Evolutionary conservation across 306 rosid species (phyloP).

Genomic region (Hippophae tibetana): DNA sequence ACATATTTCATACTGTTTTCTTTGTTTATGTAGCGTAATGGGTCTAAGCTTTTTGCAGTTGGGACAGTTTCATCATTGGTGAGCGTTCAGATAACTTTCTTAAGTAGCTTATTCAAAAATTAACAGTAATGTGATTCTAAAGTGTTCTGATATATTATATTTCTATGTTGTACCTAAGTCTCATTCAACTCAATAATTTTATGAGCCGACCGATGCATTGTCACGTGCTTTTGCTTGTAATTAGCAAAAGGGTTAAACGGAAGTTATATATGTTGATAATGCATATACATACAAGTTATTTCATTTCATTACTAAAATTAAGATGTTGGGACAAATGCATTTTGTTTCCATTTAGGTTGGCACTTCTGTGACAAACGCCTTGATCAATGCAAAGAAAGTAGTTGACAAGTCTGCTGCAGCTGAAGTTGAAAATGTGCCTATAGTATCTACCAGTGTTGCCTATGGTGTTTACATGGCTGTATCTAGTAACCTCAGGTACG

Average conservation of each 20-base stretch:
- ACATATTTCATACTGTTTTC: slow-evolving; percentile 15
- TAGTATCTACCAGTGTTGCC: slow-evolving; percentile 70
- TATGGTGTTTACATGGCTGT: slow-evolving; percentile 90
- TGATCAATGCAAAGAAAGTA: slow-evolving; percentile 81
- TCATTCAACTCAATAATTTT: no score
- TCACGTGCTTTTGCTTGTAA: no score
- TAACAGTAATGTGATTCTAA: not conserved
- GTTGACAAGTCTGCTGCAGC: slow-evolving; percentile 47
- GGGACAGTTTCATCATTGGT: slow-evolving; percentile 95
- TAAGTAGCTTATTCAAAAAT: slow-evolving; percentile 1
- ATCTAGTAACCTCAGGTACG: slow-evolving; percentile 89
- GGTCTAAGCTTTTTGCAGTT: slow-evolving; percentile 83
- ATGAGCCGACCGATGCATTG: no score
- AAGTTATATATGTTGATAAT: no score
- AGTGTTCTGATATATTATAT: no score
- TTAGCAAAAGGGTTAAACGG: no score
- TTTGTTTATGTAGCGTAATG: slow-evolving; percentile 61
- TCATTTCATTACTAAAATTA: not conserved
- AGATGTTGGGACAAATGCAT: slow-evolving; percentile 8
- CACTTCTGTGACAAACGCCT: slow-evolving; percentile 74
- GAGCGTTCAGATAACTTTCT: slow-evolving; percentile 20
- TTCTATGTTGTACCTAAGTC: no score
- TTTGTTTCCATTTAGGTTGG: slow-evolving; percentile 45
- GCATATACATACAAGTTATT: not conserved
- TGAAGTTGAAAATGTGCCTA: slow-evolving; percentile 72